Evolutionary conservation across 352 stramenopile species (phyloP), one percentile per base, ranked within the genome.

Genomic region (Globisporangium heterothallicum): DNA sequence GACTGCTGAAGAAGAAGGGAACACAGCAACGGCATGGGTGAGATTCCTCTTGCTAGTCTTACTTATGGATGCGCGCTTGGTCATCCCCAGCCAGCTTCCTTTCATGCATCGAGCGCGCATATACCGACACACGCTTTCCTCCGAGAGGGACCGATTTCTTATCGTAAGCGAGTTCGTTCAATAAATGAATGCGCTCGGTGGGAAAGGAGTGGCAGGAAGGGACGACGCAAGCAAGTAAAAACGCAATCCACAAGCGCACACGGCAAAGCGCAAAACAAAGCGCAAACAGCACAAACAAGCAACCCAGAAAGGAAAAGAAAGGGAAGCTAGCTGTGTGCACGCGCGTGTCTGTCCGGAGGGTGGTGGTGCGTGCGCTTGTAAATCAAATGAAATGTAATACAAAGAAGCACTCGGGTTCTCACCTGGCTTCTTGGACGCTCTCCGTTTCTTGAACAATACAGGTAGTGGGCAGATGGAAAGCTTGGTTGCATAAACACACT

Each of bases 401-500:
- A 13, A 36, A 42, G 12, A 14, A 42, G 42, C 3, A 35, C 10
- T 10, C 42, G 42, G 27, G 8, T 16, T 42, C 44, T 25, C 19
- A 52, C 45, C 18, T 36, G 30, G 16, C 30, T 36, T 8, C 3
- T 36, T 13, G 30, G n/a, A n/a, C n/a, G 9, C 30, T 36, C 30
- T 40, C n/a, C 29, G 46, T 52, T 40, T 52, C 46, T 32, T 43
- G 42, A 52, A 43, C 46, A 43, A 35, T 19, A 14, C 7, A 12
- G 6, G 40, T 24, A n/a, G 29, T 21, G 42, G 18, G 45, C 6
- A 8, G 6, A 8, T 8, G 10, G 12, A 7, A 22, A 13, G 29
- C 29, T 6, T 32, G 12, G 46, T 52, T 32, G 46, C 46, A 52
- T 52, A 52, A 52, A 52, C 46, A 52, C 46, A 52, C 46, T 52